Conservation (phyloP, 2,329 filamentous ascomycete genomes). For the Chaetoscypha palmicola region DNA sequence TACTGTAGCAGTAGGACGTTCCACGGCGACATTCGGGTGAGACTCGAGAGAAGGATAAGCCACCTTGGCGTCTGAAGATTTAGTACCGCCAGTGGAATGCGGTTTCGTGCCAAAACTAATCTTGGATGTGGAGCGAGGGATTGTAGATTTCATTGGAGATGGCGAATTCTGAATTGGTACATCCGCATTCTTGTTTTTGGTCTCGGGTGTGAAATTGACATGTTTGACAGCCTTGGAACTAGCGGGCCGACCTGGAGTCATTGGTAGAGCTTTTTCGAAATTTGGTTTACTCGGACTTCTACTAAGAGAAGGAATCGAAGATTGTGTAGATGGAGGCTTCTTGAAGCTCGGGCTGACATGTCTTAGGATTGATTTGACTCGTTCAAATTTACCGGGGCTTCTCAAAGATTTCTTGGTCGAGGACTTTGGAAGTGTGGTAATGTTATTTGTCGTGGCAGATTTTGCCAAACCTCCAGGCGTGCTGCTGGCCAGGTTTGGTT, state of each 20-base stretch:
- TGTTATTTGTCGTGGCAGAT: slow-evolving; percentile 45
- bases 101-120: slow-evolving; percentile 33
- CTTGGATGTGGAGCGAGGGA: slow-evolving; percentile 38
- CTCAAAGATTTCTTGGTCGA: slow-evolving; percentile 17
- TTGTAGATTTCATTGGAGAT: slow-evolving; percentile 46
- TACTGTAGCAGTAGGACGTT: slow-evolving; percentile 14
- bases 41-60: slow-evolving; percentile 48
- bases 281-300: slow-evolving; percentile 43
- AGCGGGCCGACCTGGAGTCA: slow-evolving; percentile 44
- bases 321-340: slow-evolving; percentile 16
- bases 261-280: slow-evolving; percentile 46
- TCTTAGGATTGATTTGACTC: slow-evolving; percentile 52
- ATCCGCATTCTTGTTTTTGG: slow-evolving; percentile 39
- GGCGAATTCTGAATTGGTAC: slow-evolving; percentile 43
- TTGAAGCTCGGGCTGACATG: slow-evolving; percentile 24
- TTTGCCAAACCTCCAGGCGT: slow-evolving; percentile 45
- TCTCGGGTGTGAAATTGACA: slow-evolving; percentile 72
- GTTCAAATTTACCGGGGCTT: slow-evolving; percentile 34
- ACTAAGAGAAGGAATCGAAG: slow-evolving; percentile 20
- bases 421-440: slow-evolving; percentile 30
- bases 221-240: slow-evolving; percentile 60
- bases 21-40: slow-evolving; percentile 8
- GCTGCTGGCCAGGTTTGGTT: slow-evolving; percentile 33
- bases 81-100: slow-evolving; percentile 26
- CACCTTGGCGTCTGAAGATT: slow-evolving; percentile 32